Conservation (phyloP, 164 flowering plant genomes). For the Sextonia rubra region DNA sequence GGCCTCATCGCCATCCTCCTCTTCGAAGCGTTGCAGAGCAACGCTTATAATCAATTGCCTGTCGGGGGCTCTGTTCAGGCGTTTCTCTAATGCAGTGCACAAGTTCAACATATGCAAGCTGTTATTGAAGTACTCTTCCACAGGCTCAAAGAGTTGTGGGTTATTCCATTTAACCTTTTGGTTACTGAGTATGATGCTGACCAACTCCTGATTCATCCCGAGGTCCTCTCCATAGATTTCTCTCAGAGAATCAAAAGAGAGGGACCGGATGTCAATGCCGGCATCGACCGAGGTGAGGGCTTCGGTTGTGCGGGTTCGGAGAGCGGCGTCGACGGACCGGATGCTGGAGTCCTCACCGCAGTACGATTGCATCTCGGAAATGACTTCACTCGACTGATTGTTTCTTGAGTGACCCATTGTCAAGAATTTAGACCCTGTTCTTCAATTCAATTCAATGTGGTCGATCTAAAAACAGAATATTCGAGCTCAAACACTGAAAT, state of each 20-base stretch:
- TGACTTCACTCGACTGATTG: constrained; percentile 10
- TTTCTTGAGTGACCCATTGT: constrained; percentile 21
- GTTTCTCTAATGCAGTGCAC: constrained; percentile 58
- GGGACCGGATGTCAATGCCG: constrained; percentile 44
- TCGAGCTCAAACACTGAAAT: neutral
- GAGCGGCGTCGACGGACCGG: constrained; percentile 40
- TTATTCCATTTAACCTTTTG: constrained; percentile 69
- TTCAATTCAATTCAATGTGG: neutral
- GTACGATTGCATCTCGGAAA: constrained; percentile 51
- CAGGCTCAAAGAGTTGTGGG: constrained; percentile 50
- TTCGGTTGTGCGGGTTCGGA: constrained; percentile 47
- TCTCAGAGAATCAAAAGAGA: constrained; percentile 61
- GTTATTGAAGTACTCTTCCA: constrained; percentile 71
- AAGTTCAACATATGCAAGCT: constrained; percentile 67
- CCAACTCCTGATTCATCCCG: constrained; percentile 76
- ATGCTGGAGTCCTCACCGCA: constrained; percentile 55
- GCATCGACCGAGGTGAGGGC: constrained; percentile 48
- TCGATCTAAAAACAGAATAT: neutral
- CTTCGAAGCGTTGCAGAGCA: constrained; percentile 60
- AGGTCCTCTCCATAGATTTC: constrained; percentile 56
- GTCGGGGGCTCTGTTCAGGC: constrained; percentile 56
- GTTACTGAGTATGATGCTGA: constrained; percentile 46
- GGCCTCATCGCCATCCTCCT: constrained; percentile 16
- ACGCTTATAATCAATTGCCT: constrained; percentile 56
- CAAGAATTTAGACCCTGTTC: neutral